Conservation (phyloP, 2,329 filamentous ascomycete species). For the Venturia aucupariae region DNA sequence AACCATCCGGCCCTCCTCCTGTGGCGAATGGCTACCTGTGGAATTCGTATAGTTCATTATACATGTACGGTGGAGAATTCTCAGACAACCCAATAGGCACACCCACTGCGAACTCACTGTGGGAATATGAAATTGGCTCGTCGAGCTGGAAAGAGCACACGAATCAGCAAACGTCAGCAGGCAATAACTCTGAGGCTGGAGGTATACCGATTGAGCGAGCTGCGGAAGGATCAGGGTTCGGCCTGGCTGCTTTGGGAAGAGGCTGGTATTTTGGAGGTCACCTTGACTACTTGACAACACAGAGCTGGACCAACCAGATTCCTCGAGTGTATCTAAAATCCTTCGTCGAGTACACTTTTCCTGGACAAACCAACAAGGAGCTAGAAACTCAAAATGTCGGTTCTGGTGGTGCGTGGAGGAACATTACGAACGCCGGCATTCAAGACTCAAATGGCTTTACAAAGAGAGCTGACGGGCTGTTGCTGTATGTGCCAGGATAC, state of each 20-base stretch:
- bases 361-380: constrained; percentile 55
- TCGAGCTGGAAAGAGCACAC: constrained; percentile 54
- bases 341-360: constrained; percentile 66
- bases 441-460: constrained; percentile 56
- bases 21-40: constrained; percentile 68
- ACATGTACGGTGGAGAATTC: constrained; percentile 66
- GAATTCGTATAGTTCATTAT: constrained; percentile 61
- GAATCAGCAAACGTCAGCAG: constrained; percentile 52
- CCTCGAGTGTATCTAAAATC: constrained; percentile 62
- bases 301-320: constrained; percentile 59
- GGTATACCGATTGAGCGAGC: constrained; percentile 54
- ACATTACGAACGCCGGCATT: constrained; percentile 63
- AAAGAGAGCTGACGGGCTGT: constrained; percentile 61
- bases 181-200: constrained; percentile 50
- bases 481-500: constrained; percentile 70
- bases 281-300: constrained; percentile 53
- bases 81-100: constrained; percentile 51
- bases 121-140: constrained; percentile 58
- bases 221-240: constrained; percentile 64
- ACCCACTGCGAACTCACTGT: constrained; percentile 53
- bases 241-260: constrained; percentile 57
- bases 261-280: constrained; percentile 77
- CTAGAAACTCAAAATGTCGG: constrained; percentile 44
- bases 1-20: constrained; percentile 59
- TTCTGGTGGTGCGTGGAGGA: constrained; percentile 55